These are phyloP conservation scores for Xerocomellus amylosporus DNA, from an alignment of 768 basidiomycete species.

Conservation along the genomic window DNA sequence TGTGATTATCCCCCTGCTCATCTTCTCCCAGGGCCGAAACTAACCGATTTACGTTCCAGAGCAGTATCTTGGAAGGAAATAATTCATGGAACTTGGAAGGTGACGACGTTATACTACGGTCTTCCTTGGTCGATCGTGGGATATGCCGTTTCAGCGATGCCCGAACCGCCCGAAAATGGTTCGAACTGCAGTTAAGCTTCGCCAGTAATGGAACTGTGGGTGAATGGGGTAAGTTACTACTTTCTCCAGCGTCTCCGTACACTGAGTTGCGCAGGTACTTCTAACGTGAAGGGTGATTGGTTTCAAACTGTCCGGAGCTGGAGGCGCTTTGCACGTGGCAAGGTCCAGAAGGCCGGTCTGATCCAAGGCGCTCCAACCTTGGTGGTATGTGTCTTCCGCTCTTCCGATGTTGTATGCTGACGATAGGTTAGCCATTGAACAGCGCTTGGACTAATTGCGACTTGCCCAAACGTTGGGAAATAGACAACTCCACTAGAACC, in stretches of 20 bases:
- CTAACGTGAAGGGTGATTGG: background rate
- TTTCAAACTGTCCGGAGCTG: background rate
- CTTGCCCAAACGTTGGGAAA: background rate
- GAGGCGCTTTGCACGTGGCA: constrained; percentile 5
- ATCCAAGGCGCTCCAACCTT: background rate
- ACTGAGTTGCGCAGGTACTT: background rate
- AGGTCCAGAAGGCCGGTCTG: background rate
- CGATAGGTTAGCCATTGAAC: background rate
- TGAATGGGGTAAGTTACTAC: background rate
- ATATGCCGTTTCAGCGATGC: background rate
- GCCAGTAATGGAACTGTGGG: background rate
- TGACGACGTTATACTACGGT: background rate
- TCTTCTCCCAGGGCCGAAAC: background rate
- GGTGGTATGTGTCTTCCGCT: background rate
- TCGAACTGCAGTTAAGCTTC: background rate
- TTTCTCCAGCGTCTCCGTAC: background rate
- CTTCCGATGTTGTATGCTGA: too few relatives aligned
- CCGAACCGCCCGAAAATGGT: constrained; percentile 4
- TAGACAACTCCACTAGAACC: background rate
- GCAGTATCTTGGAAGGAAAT: background rate
- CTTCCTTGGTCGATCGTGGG: background rate
- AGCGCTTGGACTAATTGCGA: background rate
- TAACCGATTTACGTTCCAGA: too few relatives aligned
- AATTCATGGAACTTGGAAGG: constrained; percentile 4
- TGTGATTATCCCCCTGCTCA: background rate